Percentiles rank a stretch among this genome's conserved stretches.
These are phyloP conservation scores for Venturiaceae sp. DNA, from an alignment of 2,329 filamentous ascomycete genomes.

Conservation along the genomic window DNA sequence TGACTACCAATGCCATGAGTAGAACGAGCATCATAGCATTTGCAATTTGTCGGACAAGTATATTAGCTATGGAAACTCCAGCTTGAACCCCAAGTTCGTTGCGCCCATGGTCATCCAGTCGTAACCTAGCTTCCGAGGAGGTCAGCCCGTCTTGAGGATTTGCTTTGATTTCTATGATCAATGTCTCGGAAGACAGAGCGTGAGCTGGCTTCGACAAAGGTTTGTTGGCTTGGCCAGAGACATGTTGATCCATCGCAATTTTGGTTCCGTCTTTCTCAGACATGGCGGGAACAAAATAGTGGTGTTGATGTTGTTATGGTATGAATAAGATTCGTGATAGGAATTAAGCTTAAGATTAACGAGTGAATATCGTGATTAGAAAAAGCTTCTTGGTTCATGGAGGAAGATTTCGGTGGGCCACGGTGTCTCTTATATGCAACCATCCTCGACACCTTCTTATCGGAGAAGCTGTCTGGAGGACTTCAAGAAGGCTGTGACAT, in stretches of 20 bases:
- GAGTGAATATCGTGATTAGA: background rate
- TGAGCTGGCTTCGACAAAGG: slow-evolving; percentile 5
- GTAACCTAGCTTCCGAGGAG: background rate
- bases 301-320: background rate
- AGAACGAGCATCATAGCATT: slow-evolving; percentile 69
- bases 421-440: background rate
- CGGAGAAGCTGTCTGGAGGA: background rate
- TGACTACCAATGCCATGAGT: slow-evolving; percentile 61
- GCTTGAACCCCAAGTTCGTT: slow-evolving; percentile 3
- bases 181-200: background rate
- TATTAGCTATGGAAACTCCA: slow-evolving; percentile 32
- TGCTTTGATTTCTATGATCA: background rate
- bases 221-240: slow-evolving; percentile 7
- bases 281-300: background rate
- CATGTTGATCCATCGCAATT: background rate
- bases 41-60: slow-evolving; percentile 66
- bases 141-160: slow-evolving; percentile 4
- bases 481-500: background rate
- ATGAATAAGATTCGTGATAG: background rate
- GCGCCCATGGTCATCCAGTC: background rate
- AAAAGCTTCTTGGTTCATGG: background rate
- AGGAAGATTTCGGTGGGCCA: background rate
- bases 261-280: slow-evolving; percentile 7
- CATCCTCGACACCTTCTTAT: background rate
- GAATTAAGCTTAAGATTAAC: background rate